Conservation (phyloP, 169 alveolate genomes). For the Cytauxzoon felis region DNA sequence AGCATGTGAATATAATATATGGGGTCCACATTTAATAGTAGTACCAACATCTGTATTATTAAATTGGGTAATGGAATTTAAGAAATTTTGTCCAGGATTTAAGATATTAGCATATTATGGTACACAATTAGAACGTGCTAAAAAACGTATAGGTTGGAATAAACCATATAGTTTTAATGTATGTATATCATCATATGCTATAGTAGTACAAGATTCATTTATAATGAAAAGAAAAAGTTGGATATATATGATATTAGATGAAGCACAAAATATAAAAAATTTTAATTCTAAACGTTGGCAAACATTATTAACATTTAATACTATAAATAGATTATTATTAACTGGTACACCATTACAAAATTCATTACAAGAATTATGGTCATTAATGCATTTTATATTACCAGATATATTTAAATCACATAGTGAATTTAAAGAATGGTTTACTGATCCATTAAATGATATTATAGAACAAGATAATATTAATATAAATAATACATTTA, state of each 20-base stretch:
- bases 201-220: slow-evolving; percentile 91
- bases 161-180: slow-evolving; percentile 93
- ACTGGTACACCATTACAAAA: slow-evolving; percentile 99
- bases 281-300: slow-evolving; percentile 97
- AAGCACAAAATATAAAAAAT: slow-evolving; percentile 98
- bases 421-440: slow-evolving; percentile 94
- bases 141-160: slow-evolving; percentile 89
- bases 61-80: slow-evolving; percentile 98
- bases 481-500: slow-evolving; percentile 35
- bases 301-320: slow-evolving; percentile 92
- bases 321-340: slow-evolving; percentile 91
- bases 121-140: slow-evolving; percentile 76
- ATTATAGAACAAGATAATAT: slow-evolving; percentile 89
- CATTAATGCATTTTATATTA: slow-evolving; percentile 96
- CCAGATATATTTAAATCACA: slow-evolving; percentile 93
- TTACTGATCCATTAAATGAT: slow-evolving; percentile 89
- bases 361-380: slow-evolving; percentile 98
- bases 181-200: slow-evolving; percentile 93
- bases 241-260: slow-evolving; percentile 97
- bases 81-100: slow-evolving; percentile 97
- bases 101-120: slow-evolving; percentile 94
- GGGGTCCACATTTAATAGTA: slow-evolving; percentile 99
- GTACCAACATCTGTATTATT: slow-evolving; percentile 97
- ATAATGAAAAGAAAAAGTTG: slow-evolving; percentile 92
- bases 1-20: slow-evolving; percentile 90